phyloP scores from a whole-genome alignment of 371 early-diverging fungal genomes.

The Circinella umbellata region DNA sequence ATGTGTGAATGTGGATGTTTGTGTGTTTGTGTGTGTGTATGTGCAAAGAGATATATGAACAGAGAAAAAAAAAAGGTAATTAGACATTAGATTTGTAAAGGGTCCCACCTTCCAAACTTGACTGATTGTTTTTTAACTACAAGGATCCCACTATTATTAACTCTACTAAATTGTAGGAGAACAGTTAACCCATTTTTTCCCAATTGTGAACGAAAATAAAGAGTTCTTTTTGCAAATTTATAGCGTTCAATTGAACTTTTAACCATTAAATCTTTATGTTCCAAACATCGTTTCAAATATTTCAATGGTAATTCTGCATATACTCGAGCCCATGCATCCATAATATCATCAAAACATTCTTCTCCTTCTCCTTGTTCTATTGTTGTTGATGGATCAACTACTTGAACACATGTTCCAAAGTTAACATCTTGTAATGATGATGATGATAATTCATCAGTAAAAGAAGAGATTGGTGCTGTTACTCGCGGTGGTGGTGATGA shows the following conservation, averaged over 20 bases:
- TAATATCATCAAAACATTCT: background rate
- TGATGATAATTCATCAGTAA: background rate
- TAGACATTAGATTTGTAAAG: conserved; percentile 11
- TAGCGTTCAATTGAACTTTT: conserved; percentile 39
- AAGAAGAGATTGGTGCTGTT: conserved; percentile 17
- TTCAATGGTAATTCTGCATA: conserved; percentile 40
- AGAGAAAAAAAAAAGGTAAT: background rate
- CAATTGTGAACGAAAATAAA: conserved; percentile 25
- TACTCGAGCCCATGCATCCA: conserved; percentile 23
- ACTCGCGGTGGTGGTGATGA: no score
- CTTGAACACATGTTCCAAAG: background rate
- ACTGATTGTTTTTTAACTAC: conserved; percentile 32
- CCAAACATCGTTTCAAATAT: conserved; percentile 44
- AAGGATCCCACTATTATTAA: conserved; percentile 13
- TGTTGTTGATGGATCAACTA: background rate
- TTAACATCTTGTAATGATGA: background rate
- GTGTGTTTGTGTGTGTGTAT: background rate
- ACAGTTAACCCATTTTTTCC: conserved; percentile 27
- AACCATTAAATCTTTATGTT: conserved; percentile 37
- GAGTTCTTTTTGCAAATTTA: conserved; percentile 35
- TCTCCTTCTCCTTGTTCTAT: background rate
- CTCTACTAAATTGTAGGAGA: conserved; percentile 32
- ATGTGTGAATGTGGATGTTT: background rate
- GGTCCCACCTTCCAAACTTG: conserved; percentile 44
- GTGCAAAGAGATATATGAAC: background rate